Percentiles rank a stretch among this genome's conserved stretches.
Evolutionary conservation across 805 yeast species (phyloP).

Genomic region (Pichia deserticola): DNA sequence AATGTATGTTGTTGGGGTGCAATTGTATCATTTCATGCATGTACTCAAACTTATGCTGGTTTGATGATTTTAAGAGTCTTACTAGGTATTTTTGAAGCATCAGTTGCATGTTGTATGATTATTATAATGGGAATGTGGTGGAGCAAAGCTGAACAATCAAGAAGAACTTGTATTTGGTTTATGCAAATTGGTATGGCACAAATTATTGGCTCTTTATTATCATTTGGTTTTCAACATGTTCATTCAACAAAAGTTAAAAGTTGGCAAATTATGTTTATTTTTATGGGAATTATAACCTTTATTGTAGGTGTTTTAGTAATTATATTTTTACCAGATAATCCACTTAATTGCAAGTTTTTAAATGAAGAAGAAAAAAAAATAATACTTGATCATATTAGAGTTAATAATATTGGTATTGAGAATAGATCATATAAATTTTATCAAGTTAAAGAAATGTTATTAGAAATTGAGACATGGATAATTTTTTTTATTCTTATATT

Average conservation of each 20-base stretch:
- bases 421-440: conserved; percentile 23
- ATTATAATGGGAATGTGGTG: conserved; percentile 18
- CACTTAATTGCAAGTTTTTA: conserved; percentile 22
- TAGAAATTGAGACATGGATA: conserved; percentile 21
- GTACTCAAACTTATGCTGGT: conserved; percentile 38
- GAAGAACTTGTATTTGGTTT: conserved; percentile 19
- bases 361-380: conserved; percentile 30
- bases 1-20: conserved; percentile 30
- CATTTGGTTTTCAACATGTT: conserved; percentile 23
- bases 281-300: conserved; percentile 23
- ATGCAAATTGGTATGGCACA: conserved; percentile 17
- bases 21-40: conserved; percentile 33
- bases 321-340: conserved; percentile 24
- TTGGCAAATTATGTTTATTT: conserved; percentile 27
- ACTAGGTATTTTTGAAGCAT: conserved; percentile 34
- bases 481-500: conserved; percentile 15
- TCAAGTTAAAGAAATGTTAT: conserved; percentile 21
- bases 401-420: conserved; percentile 27
- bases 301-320: conserved; percentile 23
- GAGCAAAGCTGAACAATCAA: conserved; percentile 19
- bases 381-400: conserved; percentile 20
- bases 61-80: conserved; percentile 37
- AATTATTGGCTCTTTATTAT: conserved; percentile 21
- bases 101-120: conserved; percentile 12
- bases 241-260: conserved; percentile 12